Evolutionary conservation across 352 stramenopile species (phyloP).

Genomic region (Globisporangium paddicum): DNA sequence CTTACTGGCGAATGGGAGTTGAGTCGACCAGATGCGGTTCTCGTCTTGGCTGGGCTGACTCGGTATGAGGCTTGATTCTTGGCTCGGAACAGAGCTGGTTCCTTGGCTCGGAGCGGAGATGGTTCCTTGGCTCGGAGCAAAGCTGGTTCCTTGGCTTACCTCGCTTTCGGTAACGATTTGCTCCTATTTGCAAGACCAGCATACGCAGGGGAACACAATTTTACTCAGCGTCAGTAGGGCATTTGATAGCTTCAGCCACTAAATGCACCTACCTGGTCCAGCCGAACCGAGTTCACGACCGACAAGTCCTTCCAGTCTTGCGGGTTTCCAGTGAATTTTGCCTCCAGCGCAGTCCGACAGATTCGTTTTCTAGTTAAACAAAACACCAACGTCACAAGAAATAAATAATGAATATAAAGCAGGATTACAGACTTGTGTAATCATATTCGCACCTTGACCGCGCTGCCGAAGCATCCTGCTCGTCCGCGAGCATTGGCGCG

Average conservation of each 20-base stretch:
- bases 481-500: constrained; percentile 29
- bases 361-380: constrained; percentile 2
- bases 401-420: not conserved
- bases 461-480: not conserved
- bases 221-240: not conserved
- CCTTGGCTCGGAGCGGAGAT: constrained; percentile 9
- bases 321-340: constrained; percentile 20
- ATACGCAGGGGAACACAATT: too few relatives aligned
- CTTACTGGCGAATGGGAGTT: constrained; percentile 23
- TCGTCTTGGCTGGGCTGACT: not conserved
- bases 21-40: constrained; percentile 23
- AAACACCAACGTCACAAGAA: not conserved
- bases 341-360: constrained; percentile 26
- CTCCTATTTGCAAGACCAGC: not conserved
- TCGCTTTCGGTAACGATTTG: constrained; percentile 3
- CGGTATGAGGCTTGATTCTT: constrained; percentile 11
- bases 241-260: too few relatives aligned
- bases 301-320: constrained; percentile 35
- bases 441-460: constrained; percentile 9
- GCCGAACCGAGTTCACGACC: constrained; percentile 23
- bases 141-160: not conserved
- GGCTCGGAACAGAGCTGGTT: not conserved
- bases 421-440: too few relatives aligned
- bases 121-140: constrained; percentile 4
- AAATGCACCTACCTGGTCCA: not conserved